These are phyloP conservation scores for Ustanciosporium gigantosporum DNA, from an alignment of 1,284 basidiomycete genomes.

Conservation along the genomic window DNA sequence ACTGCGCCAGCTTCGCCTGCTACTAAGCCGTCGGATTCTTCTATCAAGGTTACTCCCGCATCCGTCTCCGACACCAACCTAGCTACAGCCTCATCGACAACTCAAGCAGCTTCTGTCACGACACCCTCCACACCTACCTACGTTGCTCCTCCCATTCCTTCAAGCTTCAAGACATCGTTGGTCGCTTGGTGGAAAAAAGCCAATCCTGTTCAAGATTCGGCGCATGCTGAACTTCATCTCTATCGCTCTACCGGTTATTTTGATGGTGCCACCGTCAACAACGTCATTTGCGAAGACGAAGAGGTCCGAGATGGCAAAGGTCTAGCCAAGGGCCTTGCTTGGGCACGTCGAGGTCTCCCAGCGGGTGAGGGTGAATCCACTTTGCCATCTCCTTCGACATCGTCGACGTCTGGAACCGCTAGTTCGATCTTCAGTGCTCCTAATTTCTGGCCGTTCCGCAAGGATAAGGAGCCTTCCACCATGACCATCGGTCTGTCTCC, in stretches of 20 bases:
- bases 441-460: conserved; percentile 26
- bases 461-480: conserved; percentile 26
- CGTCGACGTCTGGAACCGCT: not conserved
- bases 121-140: conserved; percentile 11
- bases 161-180: conserved; percentile 39
- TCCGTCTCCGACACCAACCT: conserved; percentile 26
- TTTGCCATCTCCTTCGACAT: not conserved
- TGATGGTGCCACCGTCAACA: conserved; percentile 39
- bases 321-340: conserved; percentile 18
- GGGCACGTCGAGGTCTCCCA: too few relatives aligned
- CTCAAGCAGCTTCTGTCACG: conserved; percentile 1
- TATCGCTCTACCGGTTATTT: conserved; percentile 45
- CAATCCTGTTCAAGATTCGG: conserved; percentile 30
- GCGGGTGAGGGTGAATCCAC: not conserved
- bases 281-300: conserved; percentile 30
- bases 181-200: conserved; percentile 48
- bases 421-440: conserved; percentile 11
- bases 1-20: conserved; percentile 17
- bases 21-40: not conserved
- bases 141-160: conserved; percentile 42
- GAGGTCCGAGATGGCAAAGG: conserved; percentile 35
- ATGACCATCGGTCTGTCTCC: conserved; percentile 33
- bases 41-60: not conserved
- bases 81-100: not conserved
- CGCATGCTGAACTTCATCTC: conserved; percentile 48